These are phyloP conservation scores for Pseudisothecium myosuroides DNA, from an alignment of 225 moss, liverwort and hornwort species.

Conservation along the genomic window DNA sequence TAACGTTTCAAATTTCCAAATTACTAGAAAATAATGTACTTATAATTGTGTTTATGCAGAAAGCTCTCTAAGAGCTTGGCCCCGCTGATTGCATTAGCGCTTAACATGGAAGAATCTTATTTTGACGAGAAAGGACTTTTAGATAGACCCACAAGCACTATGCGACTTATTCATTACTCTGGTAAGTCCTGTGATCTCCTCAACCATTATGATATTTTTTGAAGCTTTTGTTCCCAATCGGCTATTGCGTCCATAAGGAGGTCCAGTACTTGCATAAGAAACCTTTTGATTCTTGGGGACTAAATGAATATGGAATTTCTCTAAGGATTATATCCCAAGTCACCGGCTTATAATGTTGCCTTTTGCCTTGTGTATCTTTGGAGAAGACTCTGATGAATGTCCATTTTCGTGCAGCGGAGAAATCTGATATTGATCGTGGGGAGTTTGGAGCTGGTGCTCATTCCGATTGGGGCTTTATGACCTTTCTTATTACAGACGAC, in stretches of 20 bases:
- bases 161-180: constrained; percentile 46
- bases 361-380: too few species aligned
- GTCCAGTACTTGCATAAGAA: not conserved
- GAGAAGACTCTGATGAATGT: not conserved
- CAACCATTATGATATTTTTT: not conserved
- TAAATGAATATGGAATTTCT: not conserved
- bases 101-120: constrained; percentile 35
- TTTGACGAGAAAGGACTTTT: constrained; percentile 29
- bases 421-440: constrained; percentile 26
- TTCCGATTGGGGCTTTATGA: constrained; percentile 53
- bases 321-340: not conserved
- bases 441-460: constrained; percentile 52
- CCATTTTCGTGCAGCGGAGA: constrained; percentile 12
- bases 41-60: constrained; percentile 3
- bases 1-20: not conserved
- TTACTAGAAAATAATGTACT: not conserved
- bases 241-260: not conserved
- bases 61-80: constrained; percentile 22
- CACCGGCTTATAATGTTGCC: not conserved
- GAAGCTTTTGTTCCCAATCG: not conserved
- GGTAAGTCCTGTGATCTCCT: constrained; percentile 5
- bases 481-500: constrained; percentile 50
- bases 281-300: not conserved
- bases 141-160: constrained; percentile 12
- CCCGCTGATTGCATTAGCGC: constrained; percentile 44